Evolutionary conservation across 2,329 filamentous ascomycete species (phyloP).

Genomic region (Calonectria multiphialidica): DNA sequence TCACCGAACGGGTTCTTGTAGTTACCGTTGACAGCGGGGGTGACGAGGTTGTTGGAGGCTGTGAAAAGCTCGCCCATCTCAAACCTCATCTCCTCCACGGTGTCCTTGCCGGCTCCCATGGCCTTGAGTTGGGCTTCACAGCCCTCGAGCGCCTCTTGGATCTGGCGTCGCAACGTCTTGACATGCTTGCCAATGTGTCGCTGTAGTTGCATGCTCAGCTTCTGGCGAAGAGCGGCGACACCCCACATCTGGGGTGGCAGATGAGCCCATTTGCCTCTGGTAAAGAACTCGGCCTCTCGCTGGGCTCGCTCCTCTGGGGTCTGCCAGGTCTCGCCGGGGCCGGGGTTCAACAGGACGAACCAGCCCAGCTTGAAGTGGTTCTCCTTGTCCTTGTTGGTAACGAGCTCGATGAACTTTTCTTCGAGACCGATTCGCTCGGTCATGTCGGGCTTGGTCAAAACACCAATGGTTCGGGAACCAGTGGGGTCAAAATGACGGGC

Average conservation of each 20-base stretch:
- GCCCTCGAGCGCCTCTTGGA: slow-evolving; percentile 61
- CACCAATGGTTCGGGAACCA: slow-evolving; percentile 63
- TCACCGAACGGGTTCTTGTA: slow-evolving; percentile 68
- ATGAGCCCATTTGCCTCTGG: slow-evolving; percentile 60
- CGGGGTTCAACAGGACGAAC: slow-evolving; percentile 65
- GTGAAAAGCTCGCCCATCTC: slow-evolving; percentile 67
- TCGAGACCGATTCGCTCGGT: slow-evolving; percentile 65
- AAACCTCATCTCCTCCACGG: slow-evolving; percentile 65
- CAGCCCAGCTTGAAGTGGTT: slow-evolving; percentile 65
- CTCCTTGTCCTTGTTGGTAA: slow-evolving; percentile 62
- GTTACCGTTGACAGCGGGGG: slow-evolving; percentile 65
- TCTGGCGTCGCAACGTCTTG: slow-evolving; percentile 62
- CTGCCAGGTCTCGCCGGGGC: slow-evolving; percentile 59
- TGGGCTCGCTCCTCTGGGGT: slow-evolving; percentile 55
- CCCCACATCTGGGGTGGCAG: slow-evolving; percentile 63
- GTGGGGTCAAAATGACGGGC: slow-evolving; percentile 63
- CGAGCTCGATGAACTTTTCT: slow-evolving; percentile 66
- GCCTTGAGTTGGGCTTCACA: slow-evolving; percentile 63
- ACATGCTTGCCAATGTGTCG: slow-evolving; percentile 65
- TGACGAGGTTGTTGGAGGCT: slow-evolving; percentile 65
- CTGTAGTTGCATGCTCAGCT: slow-evolving; percentile 63
- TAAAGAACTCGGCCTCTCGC: slow-evolving; percentile 62
- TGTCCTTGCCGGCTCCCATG: slow-evolving; percentile 64
- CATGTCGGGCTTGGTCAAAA: slow-evolving; percentile 66
- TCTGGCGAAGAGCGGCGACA: slow-evolving; percentile 58